Base-by-base conservation (phyloP, 2,329 filamentous ascomycete genomes). In the Aspergillus brunneoviolaceus region DNA sequence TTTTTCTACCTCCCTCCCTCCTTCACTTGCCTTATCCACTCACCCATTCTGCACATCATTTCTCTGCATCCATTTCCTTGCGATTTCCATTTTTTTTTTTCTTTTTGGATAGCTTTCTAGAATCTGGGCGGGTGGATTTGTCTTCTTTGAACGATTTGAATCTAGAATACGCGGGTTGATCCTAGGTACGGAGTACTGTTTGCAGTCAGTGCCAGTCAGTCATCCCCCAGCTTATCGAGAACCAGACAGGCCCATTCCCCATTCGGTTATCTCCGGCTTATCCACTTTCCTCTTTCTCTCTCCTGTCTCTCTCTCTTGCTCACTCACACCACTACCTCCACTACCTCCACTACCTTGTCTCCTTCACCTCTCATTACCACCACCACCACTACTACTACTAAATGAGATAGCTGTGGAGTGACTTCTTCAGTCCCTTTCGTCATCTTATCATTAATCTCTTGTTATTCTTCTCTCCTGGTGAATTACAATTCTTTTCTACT, bases 181-280 rank as follows among this genome's bases (percentile, higher is more conserved):
- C 2, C 6, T 6, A 7, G 9, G 27, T 29, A 27, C 25, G 3
- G 67, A 68, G 65, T 65, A 71, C 71, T 67, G 68, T 69, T 60
- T 63, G 68, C 69, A 63, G 55, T 59, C 52, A 53, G 2, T 21
- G 21, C 21, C 21, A 21, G 21, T 21, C 21, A 2, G 55, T 59
- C 52, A 53, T 35, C 33, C 33, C 33, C 33, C 33, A 35, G 33
- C 33, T 35, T 35, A 35, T 35, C 33, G 33, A 35, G 33, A 35
- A 35, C 33, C 33, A 35, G 33, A 35, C 33, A 35, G 33, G 33
- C 33, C 33, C 33, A 35, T 35, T 35, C 45, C 49, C 56, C 54
- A 49, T 48, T 69, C 70, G 68, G 69, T 67, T 71, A 69, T 70
- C 67, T 70, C 67, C 68, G 70, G 66, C 64, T 63, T 61, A 65